Base-by-base conservation (phyloP, 768 basidiomycete genomes). In the Glaciozyma antarctica region DNA sequence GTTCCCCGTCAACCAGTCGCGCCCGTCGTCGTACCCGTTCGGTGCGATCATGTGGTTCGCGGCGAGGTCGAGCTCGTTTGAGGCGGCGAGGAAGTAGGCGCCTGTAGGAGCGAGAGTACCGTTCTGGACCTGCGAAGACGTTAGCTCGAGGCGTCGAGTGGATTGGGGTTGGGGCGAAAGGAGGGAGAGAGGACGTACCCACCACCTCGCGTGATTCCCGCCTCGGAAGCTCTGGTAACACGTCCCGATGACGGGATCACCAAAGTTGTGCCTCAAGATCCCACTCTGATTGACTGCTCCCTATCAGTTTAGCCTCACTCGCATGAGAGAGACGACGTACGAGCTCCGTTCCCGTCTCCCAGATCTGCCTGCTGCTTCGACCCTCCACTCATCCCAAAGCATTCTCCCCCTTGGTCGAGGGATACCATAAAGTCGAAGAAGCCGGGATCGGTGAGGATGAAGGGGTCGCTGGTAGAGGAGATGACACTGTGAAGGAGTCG, bases 191-290 rank as follows among this genome's bases (percentile, higher is more conserved):
- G 38, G 38, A 15, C 38, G 38, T 41, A 41, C 38, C 38, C 38
- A 41, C 38, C 38, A 41, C 38, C 38, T 41, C 7, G 38, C 38
- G 38, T 41, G 38, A 12, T 91, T 82, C 10, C 92, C 92, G 3
- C 91, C 91, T 70, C 88, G 74, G 51, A 93, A 81, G 2, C 88
- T 88, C 77, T 95, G 91, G 70, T 82, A 78, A 76, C 92, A 94
- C 1, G 90, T 83, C 0, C 92, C 92, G 24, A 92, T 76, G 60
- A 84, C 78, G 1, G 85, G 82, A 71, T 94, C 84, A 10, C 84
- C 84, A 75, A 88, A 97, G 74, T 91, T 82, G 82, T 84, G 90
- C 47, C 92, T 81, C 32, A 93, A 84, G 24, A 85, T 84, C 38
- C 38, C 38, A 0, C 87, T 86, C 75, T 94, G 85, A 75, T 90